These are phyloP conservation scores for Pseudocercospora ulei DNA, from an alignment of 2,329 filamentous ascomycete genomes.

Conservation along the genomic window DNA sequence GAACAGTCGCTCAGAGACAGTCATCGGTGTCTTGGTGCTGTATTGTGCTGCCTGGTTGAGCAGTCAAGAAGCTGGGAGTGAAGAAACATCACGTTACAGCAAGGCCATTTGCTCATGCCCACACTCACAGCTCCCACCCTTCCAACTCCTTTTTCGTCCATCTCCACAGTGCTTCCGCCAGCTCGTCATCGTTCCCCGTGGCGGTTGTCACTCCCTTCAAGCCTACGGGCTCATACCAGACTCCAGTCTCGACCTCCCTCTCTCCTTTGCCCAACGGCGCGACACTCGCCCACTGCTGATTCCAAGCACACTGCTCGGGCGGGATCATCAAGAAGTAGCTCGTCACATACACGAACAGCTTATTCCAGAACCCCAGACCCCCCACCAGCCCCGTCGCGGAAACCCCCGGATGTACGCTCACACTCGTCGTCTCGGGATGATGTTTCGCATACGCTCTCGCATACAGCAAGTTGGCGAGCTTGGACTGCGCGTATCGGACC, in stretches of 20 bases:
- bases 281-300: conserved; percentile 39
- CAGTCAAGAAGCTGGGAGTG: too few relatives aligned
- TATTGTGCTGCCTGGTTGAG: too few relatives aligned
- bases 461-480: conserved; percentile 46
- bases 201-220: conserved; percentile 22
- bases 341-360: conserved; percentile 14
- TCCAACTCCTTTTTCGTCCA: conserved; percentile 31
- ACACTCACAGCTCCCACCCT: conserved; percentile 9
- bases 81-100: too few relatives aligned
- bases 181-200: conserved; percentile 23
- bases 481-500: conserved; percentile 42
- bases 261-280: conserved; percentile 32
- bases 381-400: conserved; percentile 41
- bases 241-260: conserved; percentile 15
- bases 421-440: conserved; percentile 41
- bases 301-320: conserved; percentile 34
- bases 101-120: too few relatives aligned
- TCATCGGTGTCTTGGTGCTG: too few relatives aligned
- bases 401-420: conserved; percentile 44
- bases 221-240: conserved; percentile 41
- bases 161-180: conserved; percentile 32
- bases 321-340: conserved; percentile 17
- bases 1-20: too few relatives aligned
- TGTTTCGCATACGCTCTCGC: conserved; percentile 37
- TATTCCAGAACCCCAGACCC: conserved; percentile 10